Evolutionary conservation across 192 early-diverging fungal genomes (phyloP).

Genomic region (Nowakowskiella sp.): DNA sequence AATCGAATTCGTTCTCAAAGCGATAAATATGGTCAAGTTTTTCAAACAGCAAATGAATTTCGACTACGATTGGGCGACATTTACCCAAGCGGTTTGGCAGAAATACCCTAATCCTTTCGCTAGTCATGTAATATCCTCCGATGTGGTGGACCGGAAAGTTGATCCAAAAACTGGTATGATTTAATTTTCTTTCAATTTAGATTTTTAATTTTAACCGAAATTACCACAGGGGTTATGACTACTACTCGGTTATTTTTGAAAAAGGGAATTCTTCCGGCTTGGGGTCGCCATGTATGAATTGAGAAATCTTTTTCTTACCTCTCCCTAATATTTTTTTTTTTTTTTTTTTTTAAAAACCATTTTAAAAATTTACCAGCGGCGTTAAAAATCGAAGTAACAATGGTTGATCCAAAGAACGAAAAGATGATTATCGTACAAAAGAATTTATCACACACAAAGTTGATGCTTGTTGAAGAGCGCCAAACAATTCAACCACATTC

Average conservation of each 20-base stretch:
- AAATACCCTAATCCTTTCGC: conserved; percentile 99
- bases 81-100: conserved; percentile 83
- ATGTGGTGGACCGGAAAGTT: conserved; percentile 83
- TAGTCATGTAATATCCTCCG: conserved; percentile 82
- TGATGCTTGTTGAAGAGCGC: conserved; percentile 88
- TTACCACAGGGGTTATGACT: conserved; percentile 51
- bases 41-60: conserved; percentile 10
- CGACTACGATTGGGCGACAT: conserved; percentile 55
- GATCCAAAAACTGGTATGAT: conserved; percentile 59
- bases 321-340: conserved; percentile 11
- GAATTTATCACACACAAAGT: conserved; percentile 87
- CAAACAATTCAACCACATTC: conserved; percentile 63
- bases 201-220: conserved; percentile 1
- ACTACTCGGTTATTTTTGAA: conserved; percentile 89
- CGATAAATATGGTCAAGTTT: conserved; percentile 8
- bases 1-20: no score
- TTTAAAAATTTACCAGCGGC: conserved; percentile 77
- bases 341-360: conserved; percentile 23
- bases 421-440: conserved; percentile 76
- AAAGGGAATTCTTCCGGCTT: conserved; percentile 76
- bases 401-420: conserved; percentile 64
- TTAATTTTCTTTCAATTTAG: conserved; percentile 4
- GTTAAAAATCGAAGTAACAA: conserved; percentile 85
- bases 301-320: not conserved
- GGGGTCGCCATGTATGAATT: conserved; percentile 52